Evolutionary conservation across 352 stramenopile species (phyloP).

Genomic region (Pythium monospermum): DNA sequence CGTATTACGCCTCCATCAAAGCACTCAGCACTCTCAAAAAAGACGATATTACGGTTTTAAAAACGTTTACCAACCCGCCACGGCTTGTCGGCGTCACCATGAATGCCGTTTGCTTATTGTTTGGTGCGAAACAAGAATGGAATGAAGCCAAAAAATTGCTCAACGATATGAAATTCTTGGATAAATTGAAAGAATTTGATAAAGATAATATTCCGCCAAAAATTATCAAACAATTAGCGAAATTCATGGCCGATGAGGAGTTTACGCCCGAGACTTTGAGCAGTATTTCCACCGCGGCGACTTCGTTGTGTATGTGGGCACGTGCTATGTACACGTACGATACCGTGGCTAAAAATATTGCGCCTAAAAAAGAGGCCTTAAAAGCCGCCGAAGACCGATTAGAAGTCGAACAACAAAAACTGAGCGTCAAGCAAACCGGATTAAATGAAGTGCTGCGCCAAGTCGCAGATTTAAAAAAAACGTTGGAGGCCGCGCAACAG

Average conservation of each 20-base stretch:
- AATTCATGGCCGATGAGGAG: constrained; percentile 87
- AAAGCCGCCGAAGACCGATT: constrained; percentile 85
- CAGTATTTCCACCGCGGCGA: constrained; percentile 87
- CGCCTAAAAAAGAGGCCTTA: constrained; percentile 90
- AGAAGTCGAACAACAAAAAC: constrained; percentile 75
- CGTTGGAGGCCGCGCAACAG: constrained; percentile 82
- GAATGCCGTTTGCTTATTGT: constrained; percentile 90
- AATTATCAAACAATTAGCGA: constrained; percentile 85
- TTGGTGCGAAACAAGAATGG: constrained; percentile 88
- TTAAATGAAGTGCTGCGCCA: constrained; percentile 77
- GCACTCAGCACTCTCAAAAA: constrained; percentile 90
- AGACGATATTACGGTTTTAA: constrained; percentile 89
- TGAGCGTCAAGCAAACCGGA: constrained; percentile 85
- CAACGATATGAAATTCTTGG: constrained; percentile 90
- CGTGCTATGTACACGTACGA: constrained; percentile 94
- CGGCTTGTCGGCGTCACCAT: constrained; percentile 87
- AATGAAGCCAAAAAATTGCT: constrained; percentile 89
- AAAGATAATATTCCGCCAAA: constrained; percentile 88
- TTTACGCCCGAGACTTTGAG: constrained; percentile 90
- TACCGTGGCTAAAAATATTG: constrained; percentile 91
- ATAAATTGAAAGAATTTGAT: constrained; percentile 85
- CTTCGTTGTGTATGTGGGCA: constrained; percentile 93
- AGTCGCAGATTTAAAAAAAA: constrained; percentile 86
- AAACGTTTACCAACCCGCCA: constrained; percentile 90
- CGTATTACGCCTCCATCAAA: constrained; percentile 90